Evolutionary conservation across 345 rosid genomes (phyloP), one percentile per base, ranked within the genome.

Genomic region (Acer negundo): DNA sequence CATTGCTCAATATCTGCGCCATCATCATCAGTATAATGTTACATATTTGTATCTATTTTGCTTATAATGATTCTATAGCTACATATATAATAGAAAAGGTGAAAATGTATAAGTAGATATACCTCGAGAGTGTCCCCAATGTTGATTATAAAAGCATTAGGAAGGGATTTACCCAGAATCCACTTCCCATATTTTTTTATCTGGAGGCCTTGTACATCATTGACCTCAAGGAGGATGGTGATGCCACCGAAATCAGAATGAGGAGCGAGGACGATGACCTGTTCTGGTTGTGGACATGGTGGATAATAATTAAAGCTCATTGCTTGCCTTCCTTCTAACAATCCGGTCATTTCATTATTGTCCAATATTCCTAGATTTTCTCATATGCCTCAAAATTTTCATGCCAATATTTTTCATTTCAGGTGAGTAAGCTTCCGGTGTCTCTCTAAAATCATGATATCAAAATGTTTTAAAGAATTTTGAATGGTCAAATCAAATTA

Each of bases 81-180:
- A 35, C 38, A 35, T 0, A 35, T 26, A 35, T 35, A 35, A 35
- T 35, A 35, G 38, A 35, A 35, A 35, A 35, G 4, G 38, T 35
- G 38, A 7, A 42, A 42, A 42, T 42, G 11, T 7, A 42, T 1
- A 42, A 42, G 46, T 42, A 1, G 9, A 9, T 42, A 19, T 77
- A 81, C 89, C 87, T 86, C 87, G 28, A 84, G 40, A 11, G 80
- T 17, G 76, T 90, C 91, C 10, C 93, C 93, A 22, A 91, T 63
- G 70, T 91, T 91, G 81, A 91, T 83, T 19, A 91, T 69, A 67
- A 91, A 86, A 65, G 93, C 90, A 84, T 87, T 62, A 1, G 85
- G 83, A 35, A 82, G 84, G 19, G 92, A 90, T 56, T 87, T 84
- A 2, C 89, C 81, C 7, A 80, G 82, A 62, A 85, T 70, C 90